Base-by-base conservation (phyloP, 176 grass and related monocot species). In the Bothriochloa decipiens region DNA sequence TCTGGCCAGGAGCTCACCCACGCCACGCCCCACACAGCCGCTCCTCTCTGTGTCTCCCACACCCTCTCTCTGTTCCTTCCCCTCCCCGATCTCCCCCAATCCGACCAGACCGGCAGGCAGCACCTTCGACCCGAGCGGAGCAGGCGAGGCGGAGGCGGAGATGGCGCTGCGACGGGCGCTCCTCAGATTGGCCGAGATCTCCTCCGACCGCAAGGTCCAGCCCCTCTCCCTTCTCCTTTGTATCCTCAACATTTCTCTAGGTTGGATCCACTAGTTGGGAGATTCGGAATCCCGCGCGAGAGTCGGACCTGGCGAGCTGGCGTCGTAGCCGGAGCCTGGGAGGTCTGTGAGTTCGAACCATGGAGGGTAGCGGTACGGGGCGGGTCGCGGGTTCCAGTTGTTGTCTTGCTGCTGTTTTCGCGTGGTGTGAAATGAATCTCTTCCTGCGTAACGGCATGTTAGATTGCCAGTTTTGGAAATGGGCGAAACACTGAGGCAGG, bases 131-230 rank as follows among this genome's bases (percentile, higher is more conserved):
- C 63, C 12, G 68, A 73, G 22, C n/a, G 58, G 79, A 66, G 72
- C 61, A 60, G 68, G 68, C 74, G 28, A 61, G 80, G 75, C 79
- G 80, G 42, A 45, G 75, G 75, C 84, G 81, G 89, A 43, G 76
- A 91, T 91, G 89, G 84, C 85, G 89, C 81, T 91, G 85, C 81
- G 89, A 65, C 75, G 89, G 63, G 85, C 89, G 81, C 81, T 91
- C 8, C 76, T 91, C 50, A 91, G 75, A 83, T 91, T 85, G 23
- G 40, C 62, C n/a, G 88, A 79, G 80, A 90, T 86, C 74, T 90
- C 88, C 60, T 58, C 75, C 52, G 81, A 75, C 74, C 85, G 70
- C 50, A 91, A 91, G 89, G 89, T 91, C 42, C 70, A 33, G 52
- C 2, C 50, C n/a, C 29, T 29, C 82, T 26, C 58, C 7, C 60